Evolutionary conservation across 768 basidiomycete species (phyloP).

Genomic region (Termitomyces sp.): DNA sequence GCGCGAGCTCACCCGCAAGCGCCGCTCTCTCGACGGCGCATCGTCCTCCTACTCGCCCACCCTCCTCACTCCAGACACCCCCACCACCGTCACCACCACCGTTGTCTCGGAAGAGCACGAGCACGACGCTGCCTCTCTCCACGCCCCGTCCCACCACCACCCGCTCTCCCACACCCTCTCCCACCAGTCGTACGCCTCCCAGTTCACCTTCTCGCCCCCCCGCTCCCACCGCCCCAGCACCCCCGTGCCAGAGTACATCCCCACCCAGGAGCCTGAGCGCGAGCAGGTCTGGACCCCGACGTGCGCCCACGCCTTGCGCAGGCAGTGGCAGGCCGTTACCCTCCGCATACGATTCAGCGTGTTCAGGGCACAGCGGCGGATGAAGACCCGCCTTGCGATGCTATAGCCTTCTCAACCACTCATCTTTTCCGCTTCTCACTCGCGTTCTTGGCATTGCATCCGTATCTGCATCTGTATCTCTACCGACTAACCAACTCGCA

Average conservation of each 20-base stretch:
- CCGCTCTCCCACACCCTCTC: constrained; percentile 1
- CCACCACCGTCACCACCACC: constrained; percentile 1
- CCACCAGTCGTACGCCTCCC: background rate
- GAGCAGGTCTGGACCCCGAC: constrained; percentile 41
- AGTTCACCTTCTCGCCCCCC: background rate
- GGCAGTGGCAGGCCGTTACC: constrained; percentile 57
- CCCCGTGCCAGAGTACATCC: background rate
- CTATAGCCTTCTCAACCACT: background rate
- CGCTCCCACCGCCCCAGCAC: constrained; percentile 1
- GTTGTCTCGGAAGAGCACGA: background rate
- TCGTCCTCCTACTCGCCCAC: constrained; percentile 7
- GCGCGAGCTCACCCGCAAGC: constrained; percentile 8
- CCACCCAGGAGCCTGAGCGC: constrained; percentile 6
- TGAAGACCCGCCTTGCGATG: constrained; percentile 25
- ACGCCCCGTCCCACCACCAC: constrained; percentile 2
- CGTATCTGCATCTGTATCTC: constrained; percentile 1
- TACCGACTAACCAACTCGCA: background rate
- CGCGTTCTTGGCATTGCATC: constrained; percentile 1
- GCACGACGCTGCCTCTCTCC: background rate
- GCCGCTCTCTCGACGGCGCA: constrained; percentile 10
- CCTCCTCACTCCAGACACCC: constrained; percentile 4
- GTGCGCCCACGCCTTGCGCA: constrained; percentile 44
- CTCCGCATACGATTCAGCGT: constrained; percentile 52
- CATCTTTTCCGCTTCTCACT: background rate
- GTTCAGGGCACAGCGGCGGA: constrained; percentile 39